These are phyloP conservation scores for Phytophthora pini DNA, from an alignment of 352 stramenopile genomes.

Conservation along the genomic window DNA sequence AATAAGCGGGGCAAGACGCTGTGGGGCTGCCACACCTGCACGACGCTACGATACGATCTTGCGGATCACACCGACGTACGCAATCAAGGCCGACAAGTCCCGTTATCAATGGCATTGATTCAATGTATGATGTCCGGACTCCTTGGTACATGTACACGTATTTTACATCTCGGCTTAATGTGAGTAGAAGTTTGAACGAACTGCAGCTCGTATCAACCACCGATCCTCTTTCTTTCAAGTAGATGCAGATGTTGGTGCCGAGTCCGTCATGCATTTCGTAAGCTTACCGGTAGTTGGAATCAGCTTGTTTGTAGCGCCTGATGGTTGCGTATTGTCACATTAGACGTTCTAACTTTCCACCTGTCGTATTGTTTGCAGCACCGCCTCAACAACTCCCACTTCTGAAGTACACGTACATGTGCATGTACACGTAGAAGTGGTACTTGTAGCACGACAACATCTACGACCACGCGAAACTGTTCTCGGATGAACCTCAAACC, in stretches of 20 bases:
- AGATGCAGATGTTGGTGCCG: no score
- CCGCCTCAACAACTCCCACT: no score
- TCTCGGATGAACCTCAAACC: no score
- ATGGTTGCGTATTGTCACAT: not conserved
- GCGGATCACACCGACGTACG: not conserved
- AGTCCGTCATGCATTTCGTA: no score
- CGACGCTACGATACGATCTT: conserved; percentile 1
- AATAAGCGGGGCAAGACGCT: not conserved
- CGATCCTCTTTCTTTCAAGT: no score
- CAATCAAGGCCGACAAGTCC: not conserved
- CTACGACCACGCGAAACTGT: no score
- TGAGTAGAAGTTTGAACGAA: not conserved
- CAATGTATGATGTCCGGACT: no score
- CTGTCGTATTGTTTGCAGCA: no score
- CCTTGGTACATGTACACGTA: not conserved
- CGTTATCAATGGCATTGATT: not conserved
- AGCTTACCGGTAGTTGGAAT: no score
- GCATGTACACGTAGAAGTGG: no score
- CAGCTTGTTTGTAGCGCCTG: not conserved
- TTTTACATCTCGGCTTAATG: not conserved
- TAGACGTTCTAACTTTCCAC: not conserved
- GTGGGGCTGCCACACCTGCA: not conserved
- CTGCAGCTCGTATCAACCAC: not conserved
- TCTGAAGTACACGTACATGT: no score
- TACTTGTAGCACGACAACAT: no score